Evolutionary conservation across 176 grass and related monocot genomes (phyloP).

Genomic region (Stipa capillata): DNA sequence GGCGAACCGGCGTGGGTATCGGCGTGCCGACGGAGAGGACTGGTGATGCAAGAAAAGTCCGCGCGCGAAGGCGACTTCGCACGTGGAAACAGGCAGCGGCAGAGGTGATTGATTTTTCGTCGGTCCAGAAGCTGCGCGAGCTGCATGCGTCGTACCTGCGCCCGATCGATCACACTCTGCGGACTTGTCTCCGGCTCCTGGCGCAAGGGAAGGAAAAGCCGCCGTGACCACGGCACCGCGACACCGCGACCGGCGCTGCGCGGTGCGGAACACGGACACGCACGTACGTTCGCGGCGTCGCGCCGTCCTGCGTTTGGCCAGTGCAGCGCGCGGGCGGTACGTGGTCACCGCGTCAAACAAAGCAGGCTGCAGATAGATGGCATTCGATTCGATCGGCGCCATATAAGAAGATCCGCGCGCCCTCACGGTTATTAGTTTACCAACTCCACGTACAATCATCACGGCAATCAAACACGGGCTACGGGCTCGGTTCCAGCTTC

Average conservation of each 20-base stretch:
- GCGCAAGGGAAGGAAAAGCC: too few relatives aligned
- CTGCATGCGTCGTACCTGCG: background rate
- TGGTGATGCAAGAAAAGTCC: too few relatives aligned
- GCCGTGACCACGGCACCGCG: background rate
- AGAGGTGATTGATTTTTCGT: too few relatives aligned
- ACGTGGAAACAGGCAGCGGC: too few relatives aligned
- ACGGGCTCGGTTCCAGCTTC: too few relatives aligned
- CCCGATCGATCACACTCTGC: background rate
- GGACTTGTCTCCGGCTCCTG: background rate
- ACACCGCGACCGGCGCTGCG: background rate
- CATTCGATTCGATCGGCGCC: background rate
- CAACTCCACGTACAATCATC: background rate
- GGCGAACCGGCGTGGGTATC: too few relatives aligned
- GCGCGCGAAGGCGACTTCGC: too few relatives aligned
- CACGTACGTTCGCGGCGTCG: background rate
- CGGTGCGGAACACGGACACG: conserved; percentile 10
- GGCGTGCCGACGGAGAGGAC: too few relatives aligned
- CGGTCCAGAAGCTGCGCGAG: too few relatives aligned
- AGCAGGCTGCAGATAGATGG: background rate
- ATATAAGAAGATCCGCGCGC: background rate
- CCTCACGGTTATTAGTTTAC: background rate
- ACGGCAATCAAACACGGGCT: too few relatives aligned
- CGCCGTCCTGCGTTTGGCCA: background rate
- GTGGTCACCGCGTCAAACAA: background rate
- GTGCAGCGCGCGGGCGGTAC: too few relatives aligned